Percentiles rank a stretch among this genome's conserved stretches.
These are phyloP conservation scores for Platanus orientalis DNA, from an alignment of 164 flowering plant genomes.

Conservation along the genomic window DNA sequence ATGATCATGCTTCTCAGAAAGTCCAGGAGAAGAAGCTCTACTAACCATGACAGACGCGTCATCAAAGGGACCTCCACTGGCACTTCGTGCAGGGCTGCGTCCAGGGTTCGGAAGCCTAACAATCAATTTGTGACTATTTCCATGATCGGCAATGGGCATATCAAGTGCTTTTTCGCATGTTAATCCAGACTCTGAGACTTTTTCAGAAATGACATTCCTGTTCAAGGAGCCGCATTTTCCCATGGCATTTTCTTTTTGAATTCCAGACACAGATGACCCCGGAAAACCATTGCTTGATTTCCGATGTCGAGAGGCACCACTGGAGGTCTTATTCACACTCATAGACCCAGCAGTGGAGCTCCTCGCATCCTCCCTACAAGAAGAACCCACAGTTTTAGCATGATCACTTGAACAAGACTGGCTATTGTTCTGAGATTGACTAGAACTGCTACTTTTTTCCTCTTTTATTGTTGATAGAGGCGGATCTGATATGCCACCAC, in stretches of 20 bases:
- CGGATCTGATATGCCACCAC: constrained; percentile 25
- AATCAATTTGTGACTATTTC: constrained; percentile 58
- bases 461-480: constrained; percentile 34
- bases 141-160: constrained; percentile 37
- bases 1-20: constrained; percentile 50
- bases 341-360: constrained; percentile 62
- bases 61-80: constrained; percentile 38
- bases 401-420: constrained; percentile 77
- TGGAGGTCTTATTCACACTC: constrained; percentile 36
- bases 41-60: constrained; percentile 34
- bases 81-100: constrained; percentile 46
- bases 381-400: constrained; percentile 39
- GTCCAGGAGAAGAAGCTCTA: constrained; percentile 54
- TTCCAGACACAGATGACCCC: constrained; percentile 37
- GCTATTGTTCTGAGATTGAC: constrained; percentile 81
- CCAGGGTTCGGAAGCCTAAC: constrained; percentile 72
- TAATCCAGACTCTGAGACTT: constrained; percentile 39
- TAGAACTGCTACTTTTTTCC: constrained; percentile 67
- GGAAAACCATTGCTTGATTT: constrained; percentile 54
- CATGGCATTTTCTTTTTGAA: constrained; percentile 47
- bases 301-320: constrained; percentile 50
- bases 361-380: constrained; percentile 68
- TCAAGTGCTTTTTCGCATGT: constrained; percentile 45
- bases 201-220: constrained; percentile 43
- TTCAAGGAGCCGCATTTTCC: constrained; percentile 37